These are phyloP conservation scores for Priceomyces melissophilus DNA, from an alignment of 805 yeast genomes.

Conservation along the genomic window DNA sequence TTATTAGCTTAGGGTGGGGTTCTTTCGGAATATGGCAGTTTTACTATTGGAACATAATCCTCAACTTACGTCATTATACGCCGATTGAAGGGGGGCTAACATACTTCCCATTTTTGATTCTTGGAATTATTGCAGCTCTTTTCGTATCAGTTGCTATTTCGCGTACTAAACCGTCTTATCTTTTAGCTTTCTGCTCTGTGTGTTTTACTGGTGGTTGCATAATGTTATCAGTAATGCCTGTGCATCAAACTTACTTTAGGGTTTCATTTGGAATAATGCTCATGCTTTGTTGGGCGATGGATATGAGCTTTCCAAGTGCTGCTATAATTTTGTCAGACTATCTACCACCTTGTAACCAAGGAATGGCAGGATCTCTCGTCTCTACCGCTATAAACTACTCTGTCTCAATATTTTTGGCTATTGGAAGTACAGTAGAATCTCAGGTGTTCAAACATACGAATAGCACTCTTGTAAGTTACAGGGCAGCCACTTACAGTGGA, in stretches of 20 bases:
- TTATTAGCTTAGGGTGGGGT: constrained; percentile 69
- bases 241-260: constrained; percentile 56
- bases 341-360: constrained; percentile 64
- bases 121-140: constrained; percentile 56
- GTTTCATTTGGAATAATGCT: constrained; percentile 54
- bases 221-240: constrained; percentile 55
- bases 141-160: constrained; percentile 47
- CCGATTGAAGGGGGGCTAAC: constrained; percentile 33
- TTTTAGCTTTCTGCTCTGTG: constrained; percentile 48
- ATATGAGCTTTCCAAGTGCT: constrained; percentile 72
- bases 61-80: constrained; percentile 47
- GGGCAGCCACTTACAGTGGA: constrained; percentile 59
- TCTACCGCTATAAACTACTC: constrained; percentile 71
- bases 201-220: constrained; percentile 55
- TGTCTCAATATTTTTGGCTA: constrained; percentile 64
- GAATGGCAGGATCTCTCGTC: constrained; percentile 73
- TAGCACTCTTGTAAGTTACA: constrained; percentile 40
- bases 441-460: constrained; percentile 13
- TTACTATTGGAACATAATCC: constrained; percentile 52
- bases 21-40: constrained; percentile 73
- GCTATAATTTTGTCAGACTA: constrained; percentile 58
- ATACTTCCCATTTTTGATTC: constrained; percentile 45
- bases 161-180: constrained; percentile 45
- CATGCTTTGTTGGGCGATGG: constrained; percentile 71
- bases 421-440: constrained; percentile 63